Percentiles rank a stretch among this genome's conserved stretches.
phyloP scores from a whole-genome alignment of 2,329 filamentous ascomycete genomes.

The Aspergillus melleus region DNA sequence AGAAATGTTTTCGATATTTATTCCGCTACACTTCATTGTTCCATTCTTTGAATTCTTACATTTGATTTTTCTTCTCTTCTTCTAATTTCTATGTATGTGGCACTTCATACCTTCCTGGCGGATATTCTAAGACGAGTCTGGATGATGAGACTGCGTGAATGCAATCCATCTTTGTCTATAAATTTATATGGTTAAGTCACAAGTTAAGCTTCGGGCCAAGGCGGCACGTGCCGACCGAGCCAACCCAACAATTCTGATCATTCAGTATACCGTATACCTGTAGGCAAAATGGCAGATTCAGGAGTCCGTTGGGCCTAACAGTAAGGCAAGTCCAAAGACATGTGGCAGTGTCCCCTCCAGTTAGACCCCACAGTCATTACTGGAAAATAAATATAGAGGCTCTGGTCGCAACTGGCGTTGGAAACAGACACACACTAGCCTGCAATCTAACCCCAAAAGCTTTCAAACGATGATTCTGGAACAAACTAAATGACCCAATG shows the following conservation, averaged over 20 bases:
- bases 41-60: not conserved
- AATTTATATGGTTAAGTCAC: too few species aligned
- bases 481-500: not conserved
- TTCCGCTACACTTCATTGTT: not conserved
- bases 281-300: not conserved
- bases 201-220: slow-evolving; percentile 22
- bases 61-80: not conserved
- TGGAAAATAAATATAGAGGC: too few species aligned
- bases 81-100: not conserved
- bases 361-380: not conserved
- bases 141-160: too few species aligned
- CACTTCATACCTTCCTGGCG: too few species aligned
- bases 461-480: not conserved
- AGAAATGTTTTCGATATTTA: not conserved
- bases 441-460: too few species aligned
- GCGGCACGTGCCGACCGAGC: slow-evolving; percentile 20
- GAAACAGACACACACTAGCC: too few species aligned
- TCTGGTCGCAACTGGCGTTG: too few species aligned
- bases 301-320: not conserved
- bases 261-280: too few species aligned
- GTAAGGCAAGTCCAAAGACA: not conserved
- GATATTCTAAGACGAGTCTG: too few species aligned
- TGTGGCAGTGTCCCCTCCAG: not conserved
- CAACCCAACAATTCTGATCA: not conserved
- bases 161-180: too few species aligned